Percentiles rank a stretch among this genome's conserved stretches.
Evolutionary conservation across 306 rosid genomes (phyloP).

Genomic region (Pachyrhizus erosus): DNA sequence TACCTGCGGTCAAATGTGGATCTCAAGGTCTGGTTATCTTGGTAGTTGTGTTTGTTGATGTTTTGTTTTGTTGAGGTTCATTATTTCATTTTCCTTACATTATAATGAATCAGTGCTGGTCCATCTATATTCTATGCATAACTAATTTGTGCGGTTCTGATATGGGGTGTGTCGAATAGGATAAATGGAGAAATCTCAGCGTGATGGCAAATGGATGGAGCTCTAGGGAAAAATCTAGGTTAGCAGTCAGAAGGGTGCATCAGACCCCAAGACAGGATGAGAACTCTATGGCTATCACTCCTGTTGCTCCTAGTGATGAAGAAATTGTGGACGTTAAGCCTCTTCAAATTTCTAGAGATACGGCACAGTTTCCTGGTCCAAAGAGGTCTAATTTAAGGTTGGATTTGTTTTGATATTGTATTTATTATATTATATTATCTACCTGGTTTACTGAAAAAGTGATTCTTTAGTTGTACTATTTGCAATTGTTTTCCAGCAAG

Average conservation of each 20-base stretch:
- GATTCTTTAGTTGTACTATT: neutral
- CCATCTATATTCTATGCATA: neutral
- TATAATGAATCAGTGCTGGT: constrained; percentile 35
- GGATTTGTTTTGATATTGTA: constrained; percentile 32
- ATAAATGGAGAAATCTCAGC: constrained; percentile 97
- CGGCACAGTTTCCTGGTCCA: constrained; percentile 59
- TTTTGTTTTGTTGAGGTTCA: constrained; percentile 23
- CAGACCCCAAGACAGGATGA: constrained; percentile 74
- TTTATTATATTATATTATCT: constrained; percentile 28
- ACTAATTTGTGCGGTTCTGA: constrained; percentile 31
- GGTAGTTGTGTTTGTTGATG: constrained; percentile 16
- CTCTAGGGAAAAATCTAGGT: constrained; percentile 81
- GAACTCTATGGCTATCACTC: constrained; percentile 44
- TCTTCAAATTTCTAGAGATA: constrained; percentile 63
- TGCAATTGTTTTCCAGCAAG: constrained; percentile 5
- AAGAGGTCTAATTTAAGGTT: constrained; percentile 82
- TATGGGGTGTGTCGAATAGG: constrained; percentile 58
- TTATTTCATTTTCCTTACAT: neutral
- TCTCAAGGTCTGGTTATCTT: constrained; percentile 76
- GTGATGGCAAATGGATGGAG: constrained; percentile 98
- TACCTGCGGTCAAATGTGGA: constrained; percentile 94
- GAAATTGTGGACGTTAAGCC: constrained; percentile 69
- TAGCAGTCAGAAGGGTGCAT: constrained; percentile 67
- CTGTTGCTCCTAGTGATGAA: constrained; percentile 76
- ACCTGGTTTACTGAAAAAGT: constrained; percentile 28